Evolutionary conservation across 106 monocot species (phyloP), one percentile per base, ranked within the genome.

Genomic region (Gastrodia elata): DNA sequence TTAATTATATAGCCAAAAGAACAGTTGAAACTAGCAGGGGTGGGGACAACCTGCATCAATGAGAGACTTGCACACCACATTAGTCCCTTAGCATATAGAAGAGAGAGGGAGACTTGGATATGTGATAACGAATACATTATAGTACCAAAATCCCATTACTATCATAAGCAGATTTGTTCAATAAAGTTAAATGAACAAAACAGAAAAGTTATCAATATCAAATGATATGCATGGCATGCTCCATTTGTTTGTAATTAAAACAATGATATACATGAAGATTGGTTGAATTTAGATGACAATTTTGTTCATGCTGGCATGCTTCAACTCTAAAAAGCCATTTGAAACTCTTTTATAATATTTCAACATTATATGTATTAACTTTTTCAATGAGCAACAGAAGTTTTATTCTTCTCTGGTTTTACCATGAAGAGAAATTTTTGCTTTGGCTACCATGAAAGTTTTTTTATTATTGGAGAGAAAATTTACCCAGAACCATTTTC

Each of bases 401-500:
- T 28, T 61, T 32, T n/a, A n/a, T 32, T 8, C 61, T 30, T 61
- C 14, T 43, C 43, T 43, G 15, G 43, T 43, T n/a, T n/a, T 43
- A 43, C 8, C 43, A 43, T 43, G 43, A 43, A 15, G 43, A 1
- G 8, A 43, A 10, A 10, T 43, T 43, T 0, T 2, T 43, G 11
- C 15, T 24, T 32, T 28, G 30, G 13, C 61, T 13, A 61, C 61
- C 30, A 61, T 61, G 30, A 28, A 61, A 24, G 26, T 28, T 61
- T 61, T 61, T 2, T 61, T 14, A 37, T 4, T 34, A 8, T 67
- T 37, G 36, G 15, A 10, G 71, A 8, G 52, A 28, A 80, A 57
- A 68, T 80, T 69, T 78, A 98, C 97, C 97, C 97, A 98, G 76
- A 85, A 98, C 97, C 97, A 98, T 79, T 83, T 98, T 77, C 90